Evolutionary conservation across 2,329 filamentous ascomycete genomes (phyloP), one percentile per base, ranked within the genome.

Genomic region (Fusarium tupiense): DNA sequence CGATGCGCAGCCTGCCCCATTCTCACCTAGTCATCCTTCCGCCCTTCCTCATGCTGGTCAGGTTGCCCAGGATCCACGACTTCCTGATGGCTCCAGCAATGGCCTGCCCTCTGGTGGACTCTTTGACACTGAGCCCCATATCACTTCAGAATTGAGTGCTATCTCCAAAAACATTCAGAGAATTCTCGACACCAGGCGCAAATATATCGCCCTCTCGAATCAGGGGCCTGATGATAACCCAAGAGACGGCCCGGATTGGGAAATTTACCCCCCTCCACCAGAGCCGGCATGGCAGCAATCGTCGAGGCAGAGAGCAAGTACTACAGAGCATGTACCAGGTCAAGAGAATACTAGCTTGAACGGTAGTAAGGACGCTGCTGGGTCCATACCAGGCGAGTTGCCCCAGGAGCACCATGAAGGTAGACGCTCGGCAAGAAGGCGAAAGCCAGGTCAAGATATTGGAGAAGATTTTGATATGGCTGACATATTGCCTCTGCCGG

Each of bases 121-220:
- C 76, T 91, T 91, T 50, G 89, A 93, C 63, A 92, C 89, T 52
- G 94, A 97, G 77, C 90, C 93, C 44, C 92, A 93, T 60, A 92
- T 98, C 75, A 94, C 94, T 5, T 88, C 93, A 6, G 96, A 99
- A 83, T 85, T 99, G 73, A 91, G 90, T 77, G 89, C 91, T 26
- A 98, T 99, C 74, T 98, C 97, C 78, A 92, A 91, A 74, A 97
- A 96, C 76, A 94, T 99, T 64, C 94, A 97, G 81, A 92, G 93
- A 75, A 90, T 98, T n/a, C 84, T 98, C 52, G 94, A 98, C 77
- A 87, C 95, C 46, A 91, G 96, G 69, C 92, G 95, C 81, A 97
- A 94, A 78, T 99, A 98, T 83, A 94, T 98, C 60, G 86, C 90
- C 3, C 84, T 98, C 22, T 98, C 96, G 1, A 86, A 95, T 26